A percentile compares a stretch with the other conserved stretches of the same genome.
These are phyloP conservation scores for Lasiodiplodia sp. DNA, from an alignment of 2,329 filamentous ascomycete genomes.

Conservation along the genomic window DNA sequence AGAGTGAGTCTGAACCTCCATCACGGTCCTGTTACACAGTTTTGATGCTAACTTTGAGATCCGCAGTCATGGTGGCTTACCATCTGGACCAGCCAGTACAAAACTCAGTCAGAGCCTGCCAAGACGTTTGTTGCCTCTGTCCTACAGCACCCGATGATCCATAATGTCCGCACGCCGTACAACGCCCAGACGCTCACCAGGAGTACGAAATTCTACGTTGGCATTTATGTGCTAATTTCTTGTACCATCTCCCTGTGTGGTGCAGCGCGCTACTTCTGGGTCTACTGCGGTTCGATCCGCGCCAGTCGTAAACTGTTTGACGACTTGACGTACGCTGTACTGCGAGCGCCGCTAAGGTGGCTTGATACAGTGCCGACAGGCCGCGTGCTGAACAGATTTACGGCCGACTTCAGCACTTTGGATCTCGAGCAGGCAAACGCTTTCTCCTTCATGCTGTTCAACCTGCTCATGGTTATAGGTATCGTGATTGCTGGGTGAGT, in stretches of 20 bases:
- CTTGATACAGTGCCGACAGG: conserved; percentile 81
- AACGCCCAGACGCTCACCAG: conserved; percentile 10
- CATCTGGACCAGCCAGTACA: conserved; percentile 57
- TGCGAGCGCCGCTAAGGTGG: conserved; percentile 69
- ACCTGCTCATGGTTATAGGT: conserved; percentile 68
- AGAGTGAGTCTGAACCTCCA: conserved; percentile 32
- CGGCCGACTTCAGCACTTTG: conserved; percentile 76
- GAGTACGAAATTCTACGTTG: conserved; percentile 65
- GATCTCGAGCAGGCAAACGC: conserved; percentile 51
- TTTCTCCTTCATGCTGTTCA: conserved; percentile 55
- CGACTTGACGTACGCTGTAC: conserved; percentile 69
- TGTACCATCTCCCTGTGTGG: conserved; percentile 64
- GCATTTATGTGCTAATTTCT: conserved; percentile 71
- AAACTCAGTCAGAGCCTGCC: conserved; percentile 13
- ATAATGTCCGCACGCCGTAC: conserved; percentile 13
- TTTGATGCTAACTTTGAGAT: background rate
- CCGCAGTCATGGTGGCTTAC: conserved; percentile 66
- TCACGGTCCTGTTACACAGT: too few relatives aligned
- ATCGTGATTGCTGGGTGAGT: conserved; percentile 68
- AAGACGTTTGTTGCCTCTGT: background rate
- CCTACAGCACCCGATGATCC: conserved; percentile 26
- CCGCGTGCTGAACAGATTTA: conserved; percentile 79
- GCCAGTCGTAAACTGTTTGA: conserved; percentile 75
- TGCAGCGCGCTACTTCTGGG: conserved; percentile 68
- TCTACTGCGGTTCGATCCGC: conserved; percentile 70